A percentile compares a stretch with the other conserved stretches of the same genome.
phyloP scores from a whole-genome alignment of 768 basidiomycete species.

The Tylopilus balloui region DNA sequence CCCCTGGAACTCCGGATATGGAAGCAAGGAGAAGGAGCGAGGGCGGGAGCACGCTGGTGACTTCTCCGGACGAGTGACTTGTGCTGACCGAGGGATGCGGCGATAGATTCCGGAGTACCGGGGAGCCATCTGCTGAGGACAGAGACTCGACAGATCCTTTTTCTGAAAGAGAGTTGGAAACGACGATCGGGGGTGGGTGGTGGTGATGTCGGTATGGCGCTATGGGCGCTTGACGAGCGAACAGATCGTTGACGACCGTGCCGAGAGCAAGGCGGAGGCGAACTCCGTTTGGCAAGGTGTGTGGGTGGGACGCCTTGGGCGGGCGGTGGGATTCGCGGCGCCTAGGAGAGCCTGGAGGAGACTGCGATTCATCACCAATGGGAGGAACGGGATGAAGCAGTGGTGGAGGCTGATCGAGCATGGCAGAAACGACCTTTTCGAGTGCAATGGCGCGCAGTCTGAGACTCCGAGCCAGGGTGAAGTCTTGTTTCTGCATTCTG shows the following conservation, averaged over 20 bases:
- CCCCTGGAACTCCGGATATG: conserved; percentile 21
- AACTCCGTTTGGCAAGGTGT: conserved; percentile 76
- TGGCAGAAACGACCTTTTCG: conserved; percentile 75
- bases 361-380: conserved; percentile 47
- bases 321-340: conserved; percentile 22
- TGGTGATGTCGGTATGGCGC: conserved; percentile 33
- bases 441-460: conserved; percentile 74
- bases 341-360: conserved; percentile 50
- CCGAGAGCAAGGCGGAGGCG: conserved; percentile 70
- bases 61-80: conserved; percentile 15
- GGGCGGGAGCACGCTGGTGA: conserved; percentile 26
- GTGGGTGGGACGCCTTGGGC: conserved; percentile 42
- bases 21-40: conserved; percentile 28
- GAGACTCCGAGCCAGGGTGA: conserved; percentile 57
- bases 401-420: conserved; percentile 76
- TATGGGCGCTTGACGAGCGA: conserved; percentile 61
- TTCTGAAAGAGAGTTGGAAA: conserved; percentile 26
- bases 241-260: conserved; percentile 78
- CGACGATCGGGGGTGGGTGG: conserved; percentile 34
- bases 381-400: conserved; percentile 47
- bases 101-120: conserved; percentile 19
- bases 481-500: conserved; percentile 52
- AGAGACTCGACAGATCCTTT: conserved; percentile 22
- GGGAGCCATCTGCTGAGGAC: conserved; percentile 23
- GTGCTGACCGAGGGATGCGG: conserved; percentile 23